These are phyloP conservation scores for Fraxinus sp. DNA, from an alignment of 305 asterid species.

Conservation along the genomic window DNA sequence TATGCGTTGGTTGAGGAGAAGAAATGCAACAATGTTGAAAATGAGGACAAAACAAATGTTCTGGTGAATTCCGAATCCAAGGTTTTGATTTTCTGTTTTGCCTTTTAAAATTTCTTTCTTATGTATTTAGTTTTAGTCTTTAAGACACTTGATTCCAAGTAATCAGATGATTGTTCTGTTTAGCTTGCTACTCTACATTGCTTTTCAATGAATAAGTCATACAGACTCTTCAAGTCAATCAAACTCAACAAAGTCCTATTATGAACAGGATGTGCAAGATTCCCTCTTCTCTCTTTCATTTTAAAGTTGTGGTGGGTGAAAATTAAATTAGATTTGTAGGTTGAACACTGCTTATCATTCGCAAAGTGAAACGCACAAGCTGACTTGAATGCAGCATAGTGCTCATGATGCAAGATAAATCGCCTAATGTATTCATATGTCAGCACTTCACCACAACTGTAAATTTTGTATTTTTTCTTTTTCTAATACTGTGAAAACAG, in stretches of 20 bases:
- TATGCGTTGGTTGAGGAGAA: constrained; percentile 36
- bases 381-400: neutral
- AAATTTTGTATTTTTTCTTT: neutral
- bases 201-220: neutral
- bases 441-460: neutral
- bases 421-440: neutral
- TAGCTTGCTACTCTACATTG: neutral
- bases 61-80: constrained; percentile 31
- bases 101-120: neutral
- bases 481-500: neutral
- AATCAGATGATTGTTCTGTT: constrained; percentile 12
- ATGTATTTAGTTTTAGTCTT: neutral
- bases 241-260: neutral
- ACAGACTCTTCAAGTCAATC: neutral
- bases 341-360: neutral
- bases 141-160: neutral
- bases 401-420: neutral
- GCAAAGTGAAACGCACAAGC: neutral
- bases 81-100: constrained; percentile 30
- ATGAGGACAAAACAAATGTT: constrained; percentile 23
- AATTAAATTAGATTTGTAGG: neutral
- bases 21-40: constrained; percentile 30
- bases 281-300: neutral
- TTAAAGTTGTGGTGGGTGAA: neutral
- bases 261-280: neutral